Evolutionary conservation across 805 yeast species (phyloP), one percentile per base, ranked within the genome.

Genomic region (Candida sonorensis): DNA sequence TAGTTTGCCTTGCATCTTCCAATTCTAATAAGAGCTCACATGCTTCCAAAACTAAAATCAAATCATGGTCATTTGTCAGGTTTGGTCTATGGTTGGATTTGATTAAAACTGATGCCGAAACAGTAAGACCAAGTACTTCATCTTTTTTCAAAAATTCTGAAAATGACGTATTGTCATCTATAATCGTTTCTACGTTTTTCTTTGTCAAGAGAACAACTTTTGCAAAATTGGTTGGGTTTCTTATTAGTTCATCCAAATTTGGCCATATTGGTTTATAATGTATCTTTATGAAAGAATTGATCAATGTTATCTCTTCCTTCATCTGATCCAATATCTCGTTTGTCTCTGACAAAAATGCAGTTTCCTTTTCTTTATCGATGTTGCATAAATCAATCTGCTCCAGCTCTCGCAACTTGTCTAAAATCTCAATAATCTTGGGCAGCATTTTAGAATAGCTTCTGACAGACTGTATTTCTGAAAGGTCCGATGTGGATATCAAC

Each of bases 61-160:
- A 41, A 30, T 67, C 69, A 1, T 44, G 40, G 11, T 31, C 29
- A 7, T 36, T 22, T n/a, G 41, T 22, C 12, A n/a, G n/a, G n/a
- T 31, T 36, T 11, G 5, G 66, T 58, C 20, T 27, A 27, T 41
- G 31, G 21, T 35, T 27, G 2, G 46, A 33, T 22, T 40, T 40
- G 14, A 26, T 34, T 22, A 75, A 74, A 22, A 74, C 70, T 16
- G 69, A 49, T 0, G 81, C 76, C 0, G 94, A 72, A 81, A 88
- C 83, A 1, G 81, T 72, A 7, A 87, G 55, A 4, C 84, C 81
- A 46, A 87, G 63, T 0, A 77, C 59, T 43, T 81, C 81, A 29
- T 86, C 94, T 34, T 70, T 72, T 3, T 75, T 58, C 7, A 84
- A 44, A 23, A 73, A 58, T 3, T 42, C 44, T 39, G 62, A 49